Evolutionary conservation across 1,139 yeast species (phyloP), one percentile per base, ranked within the genome.

Genomic region (Blastobotrys niveus): DNA sequence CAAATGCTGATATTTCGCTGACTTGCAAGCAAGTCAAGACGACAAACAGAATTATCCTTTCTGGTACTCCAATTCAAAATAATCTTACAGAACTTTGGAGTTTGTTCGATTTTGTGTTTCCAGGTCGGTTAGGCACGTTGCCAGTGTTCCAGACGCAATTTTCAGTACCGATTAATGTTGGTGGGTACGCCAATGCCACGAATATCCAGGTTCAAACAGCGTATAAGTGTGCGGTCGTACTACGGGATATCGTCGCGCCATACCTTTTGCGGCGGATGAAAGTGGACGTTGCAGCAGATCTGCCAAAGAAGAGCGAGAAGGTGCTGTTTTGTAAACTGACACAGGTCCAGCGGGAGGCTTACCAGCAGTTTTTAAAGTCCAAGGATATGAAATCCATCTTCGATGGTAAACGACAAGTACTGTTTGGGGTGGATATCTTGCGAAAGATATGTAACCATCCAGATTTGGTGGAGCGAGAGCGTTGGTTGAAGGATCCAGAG

Each of bases 171-270:
- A 93, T 91, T 34, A 89, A 88, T 58, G 76, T 86, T 64, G 99
- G 98, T n/a, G 99, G 99, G 0, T 91, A 93, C 64, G 95, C 98
- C 2, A 91, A 91, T 67, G 98, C 98, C 0, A 81, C 94, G 1
- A 91, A 91, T 62, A 78, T 91, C 3, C 97, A 93, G 60, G 97
- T 93, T 0, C 97, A 91, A 60, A 82, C 97, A 0, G 96, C 97
- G 1, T 89, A 85, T 60, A 88, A 88, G 61, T 91, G 97, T 69
- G 98, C 98, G 0, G 94, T 89, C 7, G 82, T 91, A 1, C 65
- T 91, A 42, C 72, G 95, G 45, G 96, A 91, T 56, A 66, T 91
- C 54, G 87, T 91, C 7, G 79, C 95, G 1, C 98, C 98, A 0
- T 91, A 89, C 61, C 66, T 91, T 48, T 66, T 91, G 40, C 70